Base-by-base conservation (phyloP, 2,329 filamentous ascomycete species). In the Colletotrichum paranaense region DNA sequence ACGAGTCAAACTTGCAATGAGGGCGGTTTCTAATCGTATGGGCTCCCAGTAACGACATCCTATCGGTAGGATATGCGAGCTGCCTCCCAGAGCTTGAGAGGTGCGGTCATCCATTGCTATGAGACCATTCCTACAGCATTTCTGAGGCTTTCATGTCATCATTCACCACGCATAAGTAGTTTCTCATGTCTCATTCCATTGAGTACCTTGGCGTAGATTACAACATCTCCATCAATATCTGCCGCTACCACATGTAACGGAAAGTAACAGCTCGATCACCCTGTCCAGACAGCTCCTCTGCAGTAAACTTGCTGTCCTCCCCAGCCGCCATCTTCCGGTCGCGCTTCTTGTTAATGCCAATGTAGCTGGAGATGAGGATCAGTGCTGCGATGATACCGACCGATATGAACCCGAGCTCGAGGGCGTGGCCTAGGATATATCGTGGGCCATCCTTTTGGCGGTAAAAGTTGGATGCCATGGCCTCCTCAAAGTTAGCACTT, bases 391-490 rank as follows among this genome's bases (percentile, higher is more conserved):
- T 76, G 19, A 89, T 83, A 0, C 87, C 88, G 0, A 80, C 75
- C 3, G 75, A 73, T 24, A 89, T 86, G 72, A 90, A 90, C 0
- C 80, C 86, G 3, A 90, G 77, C 75, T 89, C 87, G 14, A 90
- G 76, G 0, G 78, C 83, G 73, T 89, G 88, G 0, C 88, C 88
- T 0, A 89, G 79, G 4, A 84, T 81, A 64, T 88, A 90, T 5
- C 84, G 81, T 0, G 88, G 88, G 1, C 78, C 77, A 71, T 90
- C 88, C 5, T 79, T 80, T 32, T 82, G 79, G 4, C 92, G 87
- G 77, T 94, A 94, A 77, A 94, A 93, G 77, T 94, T 94, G 5
- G 91, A 92, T 0, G 92, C 90, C 88, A 94, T 92, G 1, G 91
- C 92, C 83, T 85, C n/a, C 4, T 1, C 2, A 12, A 22, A 6